phyloP scores from a whole-genome alignment of 2,329 filamentous ascomycete genomes.

The Bimuria novae-zelandiae region DNA sequence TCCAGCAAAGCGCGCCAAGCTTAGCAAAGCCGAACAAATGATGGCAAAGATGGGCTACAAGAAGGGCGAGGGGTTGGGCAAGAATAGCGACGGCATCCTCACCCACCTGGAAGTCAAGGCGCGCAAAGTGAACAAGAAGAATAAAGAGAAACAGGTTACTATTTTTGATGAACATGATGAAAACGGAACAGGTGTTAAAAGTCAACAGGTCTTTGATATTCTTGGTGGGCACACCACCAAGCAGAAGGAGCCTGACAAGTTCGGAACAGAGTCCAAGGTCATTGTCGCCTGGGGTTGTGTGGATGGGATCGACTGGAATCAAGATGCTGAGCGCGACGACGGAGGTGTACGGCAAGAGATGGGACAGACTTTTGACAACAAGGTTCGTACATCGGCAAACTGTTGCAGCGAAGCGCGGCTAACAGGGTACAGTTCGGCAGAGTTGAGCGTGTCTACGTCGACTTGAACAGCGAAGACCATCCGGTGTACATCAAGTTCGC shows the following conservation, averaged over 20 bases:
- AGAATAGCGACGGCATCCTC: conserved; percentile 78
- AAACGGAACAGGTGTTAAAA: conserved; percentile 56
- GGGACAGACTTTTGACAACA: conserved; percentile 87
- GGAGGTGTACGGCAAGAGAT: conserved; percentile 86
- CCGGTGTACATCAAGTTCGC: conserved; percentile 95
- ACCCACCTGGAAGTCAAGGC: conserved; percentile 73
- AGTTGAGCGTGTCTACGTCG: conserved; percentile 77
- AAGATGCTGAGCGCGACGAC: conserved; percentile 68
- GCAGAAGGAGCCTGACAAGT: conserved; percentile 42
- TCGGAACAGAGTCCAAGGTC: conserved; percentile 72
- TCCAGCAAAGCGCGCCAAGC: conserved; percentile 44
- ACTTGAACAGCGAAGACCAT: conserved; percentile 58
- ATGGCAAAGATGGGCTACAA: conserved; percentile 96
- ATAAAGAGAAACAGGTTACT: conserved; percentile 9
- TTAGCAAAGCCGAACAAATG: conserved; percentile 71
- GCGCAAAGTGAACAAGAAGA: conserved; percentile 24
- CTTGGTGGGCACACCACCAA: conserved; percentile 67
- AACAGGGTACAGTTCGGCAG: conserved; percentile 68
- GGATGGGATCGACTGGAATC: conserved; percentile 77
- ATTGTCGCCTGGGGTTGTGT: conserved; percentile 85
- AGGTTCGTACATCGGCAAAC: conserved; percentile 54
- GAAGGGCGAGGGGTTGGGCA: conserved; percentile 81
- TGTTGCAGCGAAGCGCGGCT: conserved; percentile 13
- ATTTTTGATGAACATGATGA: conserved; percentile 24
- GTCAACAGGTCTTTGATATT: conserved; percentile 66